phyloP scores from a whole-genome alignment of 2,329 filamentous ascomycete species.

The Aspergillus uvarum region DNA sequence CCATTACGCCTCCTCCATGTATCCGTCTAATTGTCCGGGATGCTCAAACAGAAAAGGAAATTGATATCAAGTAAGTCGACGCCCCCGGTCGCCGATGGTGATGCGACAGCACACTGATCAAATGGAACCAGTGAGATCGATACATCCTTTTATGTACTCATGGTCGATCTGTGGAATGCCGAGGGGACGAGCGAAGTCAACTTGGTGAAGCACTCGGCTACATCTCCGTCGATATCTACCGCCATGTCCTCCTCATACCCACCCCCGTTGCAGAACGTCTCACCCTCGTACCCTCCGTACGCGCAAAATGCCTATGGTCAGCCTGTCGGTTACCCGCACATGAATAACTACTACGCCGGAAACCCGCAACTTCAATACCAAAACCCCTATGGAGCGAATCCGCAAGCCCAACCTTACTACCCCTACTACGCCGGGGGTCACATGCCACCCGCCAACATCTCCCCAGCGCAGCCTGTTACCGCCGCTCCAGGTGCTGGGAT shows the following conservation, averaged over 20 bases:
- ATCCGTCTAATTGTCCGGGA: slow-evolving; percentile 80
- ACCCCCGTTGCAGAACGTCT: slow-evolving; percentile 41
- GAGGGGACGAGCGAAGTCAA: slow-evolving; percentile 65
- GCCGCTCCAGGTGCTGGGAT: slow-evolving; percentile 66
- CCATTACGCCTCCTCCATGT: slow-evolving; percentile 93
- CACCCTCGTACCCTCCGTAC: slow-evolving; percentile 38
- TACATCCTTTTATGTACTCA: slow-evolving; percentile 66
- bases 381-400: slow-evolving; percentile 33
- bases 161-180: slow-evolving; percentile 67
- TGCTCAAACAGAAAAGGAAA: slow-evolving; percentile 70
- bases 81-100: too few species aligned
- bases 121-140: slow-evolving; percentile 62
- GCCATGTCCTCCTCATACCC: slow-evolving; percentile 77
- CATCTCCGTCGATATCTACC: slow-evolving; percentile 75
- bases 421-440: slow-evolving; percentile 34
- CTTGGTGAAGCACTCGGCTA: slow-evolving; percentile 64
- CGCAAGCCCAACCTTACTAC: slow-evolving; percentile 34
- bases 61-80: slow-evolving; percentile 72
- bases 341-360: slow-evolving; percentile 38
- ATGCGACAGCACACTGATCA: slow-evolving; percentile 13
- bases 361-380: slow-evolving; percentile 36
- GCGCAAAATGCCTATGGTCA: slow-evolving; percentile 44
- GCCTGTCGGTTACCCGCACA: slow-evolving; percentile 37
- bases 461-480: slow-evolving; percentile 35
- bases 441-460: slow-evolving; percentile 36